Base-by-base conservation (phyloP, 2,329 filamentous ascomycete genomes). In the Neobulgaria alba region DNA sequence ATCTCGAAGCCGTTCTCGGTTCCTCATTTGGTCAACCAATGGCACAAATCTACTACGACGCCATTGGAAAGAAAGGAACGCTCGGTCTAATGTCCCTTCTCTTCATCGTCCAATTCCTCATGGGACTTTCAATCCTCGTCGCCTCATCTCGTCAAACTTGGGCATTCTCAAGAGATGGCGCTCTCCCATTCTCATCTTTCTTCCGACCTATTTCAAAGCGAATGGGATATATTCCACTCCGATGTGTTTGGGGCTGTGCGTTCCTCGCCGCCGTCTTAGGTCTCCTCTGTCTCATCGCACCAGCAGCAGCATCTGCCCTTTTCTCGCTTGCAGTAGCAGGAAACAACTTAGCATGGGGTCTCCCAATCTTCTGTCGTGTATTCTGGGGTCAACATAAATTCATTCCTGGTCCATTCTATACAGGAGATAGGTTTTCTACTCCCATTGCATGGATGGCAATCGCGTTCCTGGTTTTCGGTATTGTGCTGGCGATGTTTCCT, bases 121-220 rank as follows among this genome's bases (percentile, higher is more conserved):
- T 79, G 68, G 74, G 75, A 1, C 59, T 78, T 1, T 73, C 68
- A 20, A 69, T 77, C 39, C 59, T 75, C 2, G 69, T 78, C 3
- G 76, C 76, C 1, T 72, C 71, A 3, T 76, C 72, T 4, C 67
- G 77, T 4, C 76, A 80, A 58, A 67, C 66, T 20, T 81, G 76
- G 76, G 76, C 76, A 0, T 80, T 80, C 54, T 73, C 72, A 7
- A 68, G 76, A 17, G 33, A 80, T 50, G 75, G 74, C 2, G 76
- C 75, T 1, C 63, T 80, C 1, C 76, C 76, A 0, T 78, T 79
- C 54, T 75, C 72, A 2, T 57, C 46, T 4, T 77, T 73, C 58
- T 74, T 79, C 58, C 65, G 73, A 21, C 65, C 67, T 5, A 72
- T 79, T 53, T 49, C 40, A 1, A 67, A 67, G 43, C 63, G 62